A percentile compares a stretch with the other conserved stretches of the same genome.
These are phyloP conservation scores for Aspergillus fumigatus DNA, from an alignment of 2,329 filamentous ascomycete species.

Conservation along the genomic window DNA sequence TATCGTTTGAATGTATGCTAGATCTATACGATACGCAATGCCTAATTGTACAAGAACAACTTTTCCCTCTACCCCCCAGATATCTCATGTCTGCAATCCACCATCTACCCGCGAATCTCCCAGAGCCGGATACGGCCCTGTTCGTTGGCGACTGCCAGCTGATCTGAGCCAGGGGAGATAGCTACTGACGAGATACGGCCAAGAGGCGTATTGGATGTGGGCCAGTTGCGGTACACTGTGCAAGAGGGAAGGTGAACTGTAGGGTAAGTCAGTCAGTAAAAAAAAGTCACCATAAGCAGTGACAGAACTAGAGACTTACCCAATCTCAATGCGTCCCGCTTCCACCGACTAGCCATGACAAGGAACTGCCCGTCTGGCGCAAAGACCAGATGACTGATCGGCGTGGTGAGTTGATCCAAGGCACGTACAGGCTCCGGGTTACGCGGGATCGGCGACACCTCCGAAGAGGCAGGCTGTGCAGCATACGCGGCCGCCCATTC, in stretches of 20 bases:
- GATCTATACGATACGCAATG: not conserved
- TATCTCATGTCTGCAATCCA: not conserved
- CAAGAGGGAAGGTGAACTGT: conserved; percentile 81
- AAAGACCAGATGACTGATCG: conserved; percentile 74
- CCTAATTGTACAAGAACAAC: not conserved
- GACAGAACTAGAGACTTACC: conserved; percentile 26
- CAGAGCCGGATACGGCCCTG: conserved; percentile 82
- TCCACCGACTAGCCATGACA: conserved; percentile 78
- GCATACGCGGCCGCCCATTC: conserved; percentile 49
- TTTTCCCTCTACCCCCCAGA: not conserved
- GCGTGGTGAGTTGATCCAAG: conserved; percentile 83
- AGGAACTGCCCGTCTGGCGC: conserved; percentile 86
- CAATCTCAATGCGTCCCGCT: conserved; percentile 80
- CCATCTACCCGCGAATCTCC: conserved; percentile 68
- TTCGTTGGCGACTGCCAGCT: conserved; percentile 85
- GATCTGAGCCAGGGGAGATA: conserved; percentile 60
- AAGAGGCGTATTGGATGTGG: conserved; percentile 81
- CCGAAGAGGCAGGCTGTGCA: conserved; percentile 22
- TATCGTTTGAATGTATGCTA: not conserved
- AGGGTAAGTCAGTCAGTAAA: conserved; percentile 3
- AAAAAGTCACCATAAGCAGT: conserved; percentile 1
- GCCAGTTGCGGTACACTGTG: conserved; percentile 96
- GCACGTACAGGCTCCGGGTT: conserved; percentile 67
- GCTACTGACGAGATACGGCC: conserved; percentile 75
- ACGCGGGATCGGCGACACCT: conserved; percentile 51